Evolutionary conservation across 2,329 filamentous ascomycete genomes (phyloP), one percentile per base, ranked within the genome.

Genomic region (Verticillium nonalfalfae): DNA sequence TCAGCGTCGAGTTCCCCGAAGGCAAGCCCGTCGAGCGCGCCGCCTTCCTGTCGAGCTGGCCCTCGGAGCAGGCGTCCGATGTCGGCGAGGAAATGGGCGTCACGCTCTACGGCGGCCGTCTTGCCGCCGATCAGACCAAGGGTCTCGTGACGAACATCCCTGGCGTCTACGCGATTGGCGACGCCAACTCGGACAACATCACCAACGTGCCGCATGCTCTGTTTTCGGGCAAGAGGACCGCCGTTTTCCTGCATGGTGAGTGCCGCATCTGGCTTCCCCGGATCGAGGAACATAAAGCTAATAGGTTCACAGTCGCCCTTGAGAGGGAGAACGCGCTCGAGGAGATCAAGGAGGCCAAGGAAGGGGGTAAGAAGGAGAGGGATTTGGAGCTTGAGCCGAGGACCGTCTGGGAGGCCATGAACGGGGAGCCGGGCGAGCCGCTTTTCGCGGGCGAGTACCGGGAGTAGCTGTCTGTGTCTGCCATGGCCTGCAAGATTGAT

Each of bases 171-270:
- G 85, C 82, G 5, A 71, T 87, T 21, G 85, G 85, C 0, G 85
- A 88, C 64, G 80, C 80, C 13, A 88, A 87, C 70, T 79, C 78
- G 36, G 84, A 87, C 59, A 80, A 81, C n/a, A 74, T 76, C 9
- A 86, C 84, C 3, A 88, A 87, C 64, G 79, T 87, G 0, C 84
- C 84, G 0, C 85, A 87, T 64, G 85, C 85, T 0, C 78, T 88
- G 67, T 87, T 76, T 67, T 81, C 75, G 13, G 85, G 84, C 2
- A 88, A 88, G 76, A 71, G 78, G 35, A 75, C 84, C 0, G 84
- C 82, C 5, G 84, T 88, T 1, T 84, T 73, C 57, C 62, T 85
- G 4, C 85, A 88, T 65, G 77, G 83, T 85, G 68, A 75, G 81
- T 73, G 26, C 26, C 54, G 13, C 52, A 31, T 21, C 4, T 4